Conservation (phyloP, 2,329 filamentous ascomycete species). For the Aspergillus costaricaensis region DNA sequence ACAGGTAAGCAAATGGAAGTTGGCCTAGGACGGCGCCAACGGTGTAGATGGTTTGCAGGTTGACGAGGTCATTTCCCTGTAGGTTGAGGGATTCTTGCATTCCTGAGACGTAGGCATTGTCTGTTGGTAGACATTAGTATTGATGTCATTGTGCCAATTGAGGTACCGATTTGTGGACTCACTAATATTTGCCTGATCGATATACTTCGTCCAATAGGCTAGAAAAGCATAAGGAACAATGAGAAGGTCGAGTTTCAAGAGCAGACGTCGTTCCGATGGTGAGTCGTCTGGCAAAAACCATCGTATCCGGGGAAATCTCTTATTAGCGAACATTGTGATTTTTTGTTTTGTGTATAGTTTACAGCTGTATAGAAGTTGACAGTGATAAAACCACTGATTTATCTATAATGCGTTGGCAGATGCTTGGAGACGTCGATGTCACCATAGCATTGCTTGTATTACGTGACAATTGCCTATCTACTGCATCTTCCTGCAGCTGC, state of each 20-base stretch:
- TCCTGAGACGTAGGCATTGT: conserved; percentile 59
- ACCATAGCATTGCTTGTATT: too few species aligned
- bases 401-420: too few species aligned
- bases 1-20: conserved; percentile 56
- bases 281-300: too few species aligned
- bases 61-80: conserved; percentile 57
- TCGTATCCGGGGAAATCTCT: too few species aligned
- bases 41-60: conserved; percentile 57
- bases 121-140: conserved; percentile 27
- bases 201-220: conserved; percentile 59
- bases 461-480: too few species aligned
- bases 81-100: conserved; percentile 56
- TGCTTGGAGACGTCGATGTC: too few species aligned
- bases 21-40: conserved; percentile 55
- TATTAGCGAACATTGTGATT: background rate
- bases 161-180: conserved; percentile 11
- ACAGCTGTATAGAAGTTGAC: too few species aligned
- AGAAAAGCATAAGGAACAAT: conserved; percentile 60
- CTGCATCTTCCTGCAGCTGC: too few species aligned
- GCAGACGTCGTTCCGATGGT: too few species aligned
- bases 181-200: conserved; percentile 60
- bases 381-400: too few species aligned
- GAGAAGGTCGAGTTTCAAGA: conserved; percentile 58
- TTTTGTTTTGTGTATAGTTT: background rate
- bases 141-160: too few species aligned